Base-by-base conservation (phyloP, 352 stramenopile genomes). In the Phytophthora boehmeriae region DNA sequence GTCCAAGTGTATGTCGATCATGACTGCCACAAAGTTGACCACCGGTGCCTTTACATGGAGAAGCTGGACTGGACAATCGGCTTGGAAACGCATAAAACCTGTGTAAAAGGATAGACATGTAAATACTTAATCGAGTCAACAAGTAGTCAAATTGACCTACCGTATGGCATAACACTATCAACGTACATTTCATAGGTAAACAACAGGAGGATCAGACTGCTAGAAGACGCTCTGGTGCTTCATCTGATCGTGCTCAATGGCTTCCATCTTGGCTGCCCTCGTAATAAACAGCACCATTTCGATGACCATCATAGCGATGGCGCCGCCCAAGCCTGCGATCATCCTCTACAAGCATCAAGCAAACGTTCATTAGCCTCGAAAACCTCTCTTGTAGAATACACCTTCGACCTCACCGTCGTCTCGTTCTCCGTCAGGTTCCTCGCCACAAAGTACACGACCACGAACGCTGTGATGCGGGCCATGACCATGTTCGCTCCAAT, bases 221-320 rank as follows among this genome's bases (percentile, higher is more conserved):
- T 71, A 71, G 52, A 88, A 88, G 16, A 73, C 63, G 35, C 55
- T 61, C 14, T 68, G 65, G 14, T 63, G 66, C 32, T 78, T 80
- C 59, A 54, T 68, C 44, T 80, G 71, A 27, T 83, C 36, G 6
- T 70, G 57, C 60, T 92, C 80, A 25, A 93, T 69, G 17, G 55
- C 68, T 34, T 93, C 81, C 23, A 82, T 76, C 66, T 92, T 92
- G 46, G 83, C 68, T 1, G 83, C 78, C 6, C 87, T 78, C 14
- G 85, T 53, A 65, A 96, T 96, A 65, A 88, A 96, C 41, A 96
- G 68, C 38, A 93, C 70, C 87, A 96, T 96, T 61, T 96, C 87
- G 42, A 96, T 78, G 28, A 96, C 61, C 85, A 93, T 94, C 87
- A 96, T 96, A 48, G 52, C 75, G 64, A 96, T 89, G 10, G 87